Percentiles rank a stretch among this genome's conserved stretches.
These are phyloP conservation scores for Alisma plantagoaquatica DNA, from an alignment of 106 monocot genomes.

Conservation along the genomic window DNA sequence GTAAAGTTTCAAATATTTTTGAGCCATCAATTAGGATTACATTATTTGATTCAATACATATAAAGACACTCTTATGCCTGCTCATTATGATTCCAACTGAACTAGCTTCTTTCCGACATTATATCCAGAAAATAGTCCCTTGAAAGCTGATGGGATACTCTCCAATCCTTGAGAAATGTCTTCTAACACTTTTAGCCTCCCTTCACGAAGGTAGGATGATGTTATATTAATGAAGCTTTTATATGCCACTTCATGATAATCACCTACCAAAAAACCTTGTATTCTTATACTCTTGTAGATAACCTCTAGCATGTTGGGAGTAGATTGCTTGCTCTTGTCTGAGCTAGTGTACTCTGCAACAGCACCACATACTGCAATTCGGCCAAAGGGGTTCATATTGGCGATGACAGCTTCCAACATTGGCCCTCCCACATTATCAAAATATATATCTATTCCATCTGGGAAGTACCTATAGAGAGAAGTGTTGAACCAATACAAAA, in stretches of 20 bases:
- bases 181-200: slow-evolving; percentile 27
- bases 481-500: neutral
- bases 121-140: slow-evolving; percentile 26
- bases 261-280: slow-evolving; percentile 26
- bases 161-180: slow-evolving; percentile 38
- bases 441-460: slow-evolving; percentile 42
- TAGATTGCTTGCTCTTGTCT: slow-evolving; percentile 4
- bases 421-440: slow-evolving; percentile 31
- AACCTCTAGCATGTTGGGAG: slow-evolving; percentile 24
- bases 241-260: slow-evolving; percentile 4
- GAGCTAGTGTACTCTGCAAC: slow-evolving; percentile 34
- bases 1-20: too few species aligned
- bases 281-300: slow-evolving; percentile 31
- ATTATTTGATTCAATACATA: too few species aligned
- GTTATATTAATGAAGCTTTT: slow-evolving; percentile 14
- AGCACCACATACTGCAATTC: slow-evolving; percentile 34
- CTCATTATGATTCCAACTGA: too few species aligned
- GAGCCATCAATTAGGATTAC: too few species aligned
- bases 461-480: slow-evolving; percentile 26
- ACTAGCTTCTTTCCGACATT: slow-evolving; percentile 43
- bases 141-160: slow-evolving; percentile 27
- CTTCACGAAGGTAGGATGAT: slow-evolving; percentile 17
- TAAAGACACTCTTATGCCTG: too few species aligned
- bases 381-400: slow-evolving; percentile 32
- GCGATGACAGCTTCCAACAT: slow-evolving; percentile 35